Percentiles rank a stretch among this genome's conserved stretches.
phyloP scores from a whole-genome alignment of 2,329 filamentous ascomycete genomes.

The Arachnomyces sp. region DNA sequence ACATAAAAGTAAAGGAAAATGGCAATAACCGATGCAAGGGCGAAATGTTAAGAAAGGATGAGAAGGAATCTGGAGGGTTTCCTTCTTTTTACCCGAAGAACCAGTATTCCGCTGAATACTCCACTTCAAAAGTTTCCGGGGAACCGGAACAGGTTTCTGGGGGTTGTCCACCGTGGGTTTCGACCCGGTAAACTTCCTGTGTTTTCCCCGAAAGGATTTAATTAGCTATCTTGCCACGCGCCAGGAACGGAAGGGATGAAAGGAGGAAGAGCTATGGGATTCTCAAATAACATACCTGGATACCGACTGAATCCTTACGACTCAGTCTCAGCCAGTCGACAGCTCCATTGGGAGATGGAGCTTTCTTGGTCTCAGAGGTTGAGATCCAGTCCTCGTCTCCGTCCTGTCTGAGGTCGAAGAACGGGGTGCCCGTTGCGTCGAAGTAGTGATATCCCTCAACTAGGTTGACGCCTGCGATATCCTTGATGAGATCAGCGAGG shows the following conservation, averaged over 20 bases:
- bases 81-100: conserved; percentile 27
- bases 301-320: conserved; percentile 18
- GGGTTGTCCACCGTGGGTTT: conserved; percentile 29
- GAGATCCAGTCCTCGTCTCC: conserved; percentile 20
- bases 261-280: too few species aligned
- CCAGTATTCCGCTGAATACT: conserved; percentile 39
- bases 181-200: conserved; percentile 36
- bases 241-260: conserved; percentile 7
- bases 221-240: conserved; percentile 10
- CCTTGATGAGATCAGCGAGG: too few species aligned
- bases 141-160: conserved; percentile 28
- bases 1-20: too few species aligned
- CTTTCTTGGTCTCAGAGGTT: conserved; percentile 20
- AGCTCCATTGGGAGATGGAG: conserved; percentile 20
- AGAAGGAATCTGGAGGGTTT: too few species aligned
- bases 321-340: conserved; percentile 30
- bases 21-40: too few species aligned
- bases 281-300: conserved; percentile 22
- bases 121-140: conserved; percentile 23
- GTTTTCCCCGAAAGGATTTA: background rate
- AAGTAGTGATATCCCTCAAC: conserved; percentile 34
- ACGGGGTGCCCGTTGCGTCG: conserved; percentile 17
- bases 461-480: conserved; percentile 8
- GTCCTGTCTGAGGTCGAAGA: conserved; percentile 25
- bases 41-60: too few species aligned